Evolutionary conservation across 257 asterid genomes (phyloP), one percentile per base, ranked within the genome.

Genomic region (Thymus quinquecostatus): DNA sequence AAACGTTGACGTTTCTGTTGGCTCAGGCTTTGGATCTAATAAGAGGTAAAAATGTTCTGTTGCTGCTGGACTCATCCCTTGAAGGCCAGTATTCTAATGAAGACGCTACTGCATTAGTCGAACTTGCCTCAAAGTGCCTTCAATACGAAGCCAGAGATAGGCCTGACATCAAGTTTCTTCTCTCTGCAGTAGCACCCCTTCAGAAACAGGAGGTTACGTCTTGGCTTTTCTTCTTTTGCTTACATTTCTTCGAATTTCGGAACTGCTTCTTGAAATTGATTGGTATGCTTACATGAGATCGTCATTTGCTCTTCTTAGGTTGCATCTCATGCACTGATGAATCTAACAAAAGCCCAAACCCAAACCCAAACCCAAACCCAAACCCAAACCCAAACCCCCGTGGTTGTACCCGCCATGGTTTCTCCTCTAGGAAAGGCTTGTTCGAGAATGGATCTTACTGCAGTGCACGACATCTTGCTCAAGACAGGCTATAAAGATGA

Each of bases 391-490:
- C 91, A 88, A 81, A 84, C 81, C 68, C 92, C 95, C 0, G 93
- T 66, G 45, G 86, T 82, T 67, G 69, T 78, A 43, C 97, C 97
- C 33, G 86, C 89, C 72, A 80, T 84, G 96, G 88, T 89, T 72
- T 91, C 97, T 73, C 97, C 97, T 68, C 96, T 94, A 0, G 99
- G 97, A 70, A 94, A 89, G 84, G 99, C 99, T 68, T 94, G 97
- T 64, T 81, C 85, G 1, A 85, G 97, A 75, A 91, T 91, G 92
- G 99, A 94, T 83, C 97, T 94, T 62, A 89, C 96, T 21, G 96
- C 97, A 3, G 90, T 92, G 33, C 97, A 94, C 77, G 99, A 94
- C 57, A 89, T 94, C 75, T 75, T 94, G 80, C 97, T 91, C 54
- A 94, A 94, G 85, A 94, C 99, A 1, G 97, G 99, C 12, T 94